These are phyloP conservation scores for Pholiota conissans DNA, from an alignment of 768 basidiomycete genomes.

Conservation along the genomic window DNA sequence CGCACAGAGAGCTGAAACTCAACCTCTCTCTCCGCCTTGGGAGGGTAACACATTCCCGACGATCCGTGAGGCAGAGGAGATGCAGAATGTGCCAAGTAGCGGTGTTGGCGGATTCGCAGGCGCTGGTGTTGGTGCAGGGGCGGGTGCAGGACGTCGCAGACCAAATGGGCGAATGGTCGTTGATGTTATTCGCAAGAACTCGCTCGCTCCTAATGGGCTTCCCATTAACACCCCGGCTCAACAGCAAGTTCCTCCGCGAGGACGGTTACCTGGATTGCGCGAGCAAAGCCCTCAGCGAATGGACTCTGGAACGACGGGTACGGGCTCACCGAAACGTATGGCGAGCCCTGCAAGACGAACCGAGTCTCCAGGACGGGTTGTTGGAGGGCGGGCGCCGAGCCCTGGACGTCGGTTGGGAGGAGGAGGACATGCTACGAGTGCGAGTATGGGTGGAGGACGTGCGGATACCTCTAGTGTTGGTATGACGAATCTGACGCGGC, in stretches of 20 bases:
- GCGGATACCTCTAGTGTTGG: slow-evolving; percentile 7
- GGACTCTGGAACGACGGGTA: not conserved
- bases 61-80: slow-evolving; percentile 8
- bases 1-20: slow-evolving; percentile 43
- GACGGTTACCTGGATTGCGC: slow-evolving; percentile 16
- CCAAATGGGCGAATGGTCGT: slow-evolving; percentile 47
- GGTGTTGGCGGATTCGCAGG: not conserved
- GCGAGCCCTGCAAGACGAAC: slow-evolving; percentile 6
- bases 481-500: slow-evolving; percentile 12
- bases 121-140: not conserved
- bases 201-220: slow-evolving; percentile 21
- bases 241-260: not conserved
- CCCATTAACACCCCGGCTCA: not conserved
- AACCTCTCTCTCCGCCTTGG: slow-evolving; percentile 27
- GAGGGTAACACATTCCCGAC: slow-evolving; percentile 26
- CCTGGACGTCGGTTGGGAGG: not conserved
- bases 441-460: slow-evolving; percentile 2
- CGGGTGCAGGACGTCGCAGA: slow-evolving; percentile 6
- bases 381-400: slow-evolving; percentile 10
- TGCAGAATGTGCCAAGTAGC: not conserved
- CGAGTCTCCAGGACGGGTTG: not conserved
- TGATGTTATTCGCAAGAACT: slow-evolving; percentile 55
- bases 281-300: slow-evolving; percentile 13
- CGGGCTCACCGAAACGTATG: slow-evolving; percentile 23
- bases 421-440: not conserved